Conservation (phyloP, 306 rosid species). For the Datisca glomerata region DNA sequence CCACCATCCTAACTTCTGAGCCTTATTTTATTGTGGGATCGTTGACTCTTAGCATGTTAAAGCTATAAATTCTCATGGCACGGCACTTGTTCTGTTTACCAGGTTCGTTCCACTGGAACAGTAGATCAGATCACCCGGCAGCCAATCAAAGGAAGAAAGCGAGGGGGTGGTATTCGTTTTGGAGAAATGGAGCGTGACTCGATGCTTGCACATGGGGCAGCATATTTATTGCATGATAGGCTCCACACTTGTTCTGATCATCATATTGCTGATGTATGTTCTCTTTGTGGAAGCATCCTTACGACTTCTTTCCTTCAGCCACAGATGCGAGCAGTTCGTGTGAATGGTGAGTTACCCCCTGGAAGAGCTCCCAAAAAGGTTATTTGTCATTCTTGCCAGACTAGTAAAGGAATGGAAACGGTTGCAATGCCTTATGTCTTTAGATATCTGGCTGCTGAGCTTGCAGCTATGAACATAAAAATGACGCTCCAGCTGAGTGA, state of each 20-base stretch:
- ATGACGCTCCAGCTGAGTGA: constrained; percentile 54
- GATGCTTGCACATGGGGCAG: constrained; percentile 94
- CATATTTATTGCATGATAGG: constrained; percentile 83
- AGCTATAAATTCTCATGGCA: too few species aligned
- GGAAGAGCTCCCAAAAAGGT: constrained; percentile 48
- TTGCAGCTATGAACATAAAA: constrained; percentile 91
- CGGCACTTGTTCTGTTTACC: constrained; percentile 9
- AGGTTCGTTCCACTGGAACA: constrained; percentile 92
- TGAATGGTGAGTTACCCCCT: constrained; percentile 56
- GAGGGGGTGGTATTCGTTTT: constrained; percentile 93
- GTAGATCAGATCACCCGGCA: constrained; percentile 72
- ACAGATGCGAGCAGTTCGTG: constrained; percentile 28
- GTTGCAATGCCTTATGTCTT: constrained; percentile 94
- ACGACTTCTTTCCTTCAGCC: constrained; percentile 43
- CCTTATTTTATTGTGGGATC: too few species aligned
- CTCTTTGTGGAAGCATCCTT: constrained; percentile 76
- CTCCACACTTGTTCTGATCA: constrained; percentile 86
- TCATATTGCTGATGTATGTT: constrained; percentile 87
- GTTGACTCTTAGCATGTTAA: too few species aligned
- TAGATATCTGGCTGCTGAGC: constrained; percentile 82
- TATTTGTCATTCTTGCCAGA: constrained; percentile 53
- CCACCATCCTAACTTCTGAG: too few species aligned
- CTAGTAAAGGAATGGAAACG: constrained; percentile 83
- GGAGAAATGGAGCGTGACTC: constrained; percentile 99
- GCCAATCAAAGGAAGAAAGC: constrained; percentile 82